These are phyloP conservation scores for Monilinia polystroma DNA, from an alignment of 2,329 filamentous ascomycete species.

Conservation along the genomic window DNA sequence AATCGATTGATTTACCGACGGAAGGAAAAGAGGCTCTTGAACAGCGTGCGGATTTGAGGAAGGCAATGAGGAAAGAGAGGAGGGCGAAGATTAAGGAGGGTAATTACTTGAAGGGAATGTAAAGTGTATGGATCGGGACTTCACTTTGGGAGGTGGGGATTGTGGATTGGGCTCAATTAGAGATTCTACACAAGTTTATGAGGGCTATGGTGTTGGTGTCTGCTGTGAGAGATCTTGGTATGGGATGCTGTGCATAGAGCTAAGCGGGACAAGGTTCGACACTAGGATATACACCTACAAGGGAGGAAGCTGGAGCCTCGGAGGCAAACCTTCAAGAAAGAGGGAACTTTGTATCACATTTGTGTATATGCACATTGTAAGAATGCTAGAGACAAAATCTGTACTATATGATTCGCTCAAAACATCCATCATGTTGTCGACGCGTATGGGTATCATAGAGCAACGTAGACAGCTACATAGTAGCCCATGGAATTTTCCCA, in stretches of 20 bases:
- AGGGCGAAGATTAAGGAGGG: conserved; percentile 76
- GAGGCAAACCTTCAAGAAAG: not conserved
- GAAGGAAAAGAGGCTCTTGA: conserved; percentile 47
- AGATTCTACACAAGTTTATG: not conserved
- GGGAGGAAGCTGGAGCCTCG: not conserved
- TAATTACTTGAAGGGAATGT: conserved; percentile 82
- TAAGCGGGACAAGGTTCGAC: not conserved
- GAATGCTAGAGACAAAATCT: conserved; percentile 8
- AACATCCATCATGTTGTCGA: not conserved
- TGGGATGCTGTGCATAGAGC: not conserved
- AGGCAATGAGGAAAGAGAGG: conserved; percentile 72
- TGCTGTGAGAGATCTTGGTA: not conserved
- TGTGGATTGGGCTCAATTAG: not conserved
- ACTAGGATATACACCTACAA: not conserved
- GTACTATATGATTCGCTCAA: conserved; percentile 18
- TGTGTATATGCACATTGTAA: conserved; percentile 10
- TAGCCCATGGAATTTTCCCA: not conserved
- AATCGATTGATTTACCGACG: conserved; percentile 68
- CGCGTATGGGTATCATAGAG: not conserved
- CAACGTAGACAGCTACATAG: not conserved
- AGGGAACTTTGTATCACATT: conserved; percentile 2
- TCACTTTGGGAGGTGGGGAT: not conserved
- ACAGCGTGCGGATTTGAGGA: conserved; percentile 62
- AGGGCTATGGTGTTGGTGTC: not conserved
- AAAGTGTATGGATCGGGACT: conserved; percentile 4